Base-by-base conservation (phyloP, 805 yeast genomes). In the Huiozyma naganishii region DNA sequence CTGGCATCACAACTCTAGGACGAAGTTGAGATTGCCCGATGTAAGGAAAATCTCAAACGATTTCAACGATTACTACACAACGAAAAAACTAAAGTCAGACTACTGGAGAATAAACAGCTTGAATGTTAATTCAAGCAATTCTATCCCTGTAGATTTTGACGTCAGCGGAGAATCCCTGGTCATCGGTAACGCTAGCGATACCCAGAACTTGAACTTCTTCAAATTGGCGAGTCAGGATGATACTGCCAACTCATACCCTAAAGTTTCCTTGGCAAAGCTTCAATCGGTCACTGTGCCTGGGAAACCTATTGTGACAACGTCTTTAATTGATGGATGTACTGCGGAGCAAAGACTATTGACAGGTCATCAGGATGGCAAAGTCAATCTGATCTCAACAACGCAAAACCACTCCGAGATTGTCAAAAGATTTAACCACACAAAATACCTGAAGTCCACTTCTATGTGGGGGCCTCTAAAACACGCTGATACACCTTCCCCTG, bases 361-460 rank as follows among this genome's bases (percentile, higher is more conserved):
- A 0, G 95, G 95, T 8, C 92, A 87, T 58, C 73, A 72, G 41
- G 75, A 77, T 46, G 96, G 96, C 1, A 65, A 73, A 43, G 85
- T 79, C 0, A 85, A 89, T 60, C 59, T 88, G 46, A 76, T 85
- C 3, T 67, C 81, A 12, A 69, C 87, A 7, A 55, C 67, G 7
- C 66, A 64, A 5, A 71, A 71, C 27, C 67, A 72, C 44, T 95
- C 96, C 0, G 86, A 79, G 58, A 81, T 88, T 17, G 65, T 82
- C 48, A 83, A 79, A 57, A 68, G 94, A 34, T 88, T 80, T 66
- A 85, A 85, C 61, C 96, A 88, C 64, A 67, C 72, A 41, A 80
- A 79, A 51, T 88, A 80, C 55, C 59, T 84, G 43, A 60, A 35
- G 17, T 28, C 39, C 13, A 30, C 38, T 9, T 41, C 36, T 32